A percentile compares a stretch with the other conserved stretches of the same genome.
Evolutionary conservation across 1,139 yeast species (phyloP).

Genomic region (Suhomyces chickasaworum): DNA sequence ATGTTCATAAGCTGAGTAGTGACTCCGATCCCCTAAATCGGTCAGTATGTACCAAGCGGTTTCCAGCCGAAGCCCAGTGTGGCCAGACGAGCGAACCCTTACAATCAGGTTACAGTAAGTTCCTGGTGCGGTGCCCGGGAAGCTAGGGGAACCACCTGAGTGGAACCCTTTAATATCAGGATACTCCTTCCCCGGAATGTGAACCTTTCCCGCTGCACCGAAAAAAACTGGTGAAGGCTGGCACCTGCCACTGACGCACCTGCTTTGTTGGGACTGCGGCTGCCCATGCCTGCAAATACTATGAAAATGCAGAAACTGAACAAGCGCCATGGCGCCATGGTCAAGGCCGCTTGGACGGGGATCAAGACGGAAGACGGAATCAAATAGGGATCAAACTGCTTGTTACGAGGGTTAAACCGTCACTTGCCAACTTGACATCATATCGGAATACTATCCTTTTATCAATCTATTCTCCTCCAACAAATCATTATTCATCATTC

Average conservation of each 20-base stretch:
- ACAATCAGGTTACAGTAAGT: neutral
- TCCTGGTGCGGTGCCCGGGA: neutral
- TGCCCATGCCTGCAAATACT: neutral
- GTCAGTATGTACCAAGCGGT: neutral
- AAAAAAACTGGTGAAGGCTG: constrained; percentile 3
- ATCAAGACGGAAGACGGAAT: neutral
- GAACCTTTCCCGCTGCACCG: constrained; percentile 7
- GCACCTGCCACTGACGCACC: constrained; percentile 3
- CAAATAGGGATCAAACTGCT: neutral
- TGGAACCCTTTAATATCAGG: constrained; percentile 1
- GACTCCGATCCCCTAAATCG: neutral
- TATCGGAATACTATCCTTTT: too few relatives aligned
- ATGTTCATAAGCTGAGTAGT: too few relatives aligned
- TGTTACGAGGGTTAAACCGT: neutral
- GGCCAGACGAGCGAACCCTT: neutral
- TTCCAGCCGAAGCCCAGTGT: neutral
- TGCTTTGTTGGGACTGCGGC: neutral
- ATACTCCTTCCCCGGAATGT: constrained; percentile 5
- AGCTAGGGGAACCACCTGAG: neutral
- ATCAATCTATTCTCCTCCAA: too few relatives aligned
- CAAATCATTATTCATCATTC: too few relatives aligned
- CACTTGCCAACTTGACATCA: too few relatives aligned
- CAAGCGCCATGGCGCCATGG: neutral
- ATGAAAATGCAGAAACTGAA: neutral
- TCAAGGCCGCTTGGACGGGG: neutral